Conservation (phyloP, 129 eudicot genomes). For the Oenanthe sinensis region DNA sequence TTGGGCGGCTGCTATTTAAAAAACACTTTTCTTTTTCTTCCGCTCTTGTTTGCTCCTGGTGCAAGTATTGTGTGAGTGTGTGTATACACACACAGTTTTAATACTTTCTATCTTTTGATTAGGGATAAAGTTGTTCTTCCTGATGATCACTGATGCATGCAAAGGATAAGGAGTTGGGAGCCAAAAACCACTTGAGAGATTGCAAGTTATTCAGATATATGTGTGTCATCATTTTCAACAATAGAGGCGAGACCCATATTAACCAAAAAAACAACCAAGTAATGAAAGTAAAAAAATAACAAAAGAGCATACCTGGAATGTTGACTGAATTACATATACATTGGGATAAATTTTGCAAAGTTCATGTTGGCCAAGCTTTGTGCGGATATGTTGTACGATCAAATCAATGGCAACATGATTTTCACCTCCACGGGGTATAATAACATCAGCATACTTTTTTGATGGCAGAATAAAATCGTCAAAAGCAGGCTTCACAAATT, state of each 20-base stretch:
- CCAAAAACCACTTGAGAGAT: not conserved
- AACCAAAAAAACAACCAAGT: not conserved
- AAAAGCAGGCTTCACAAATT: slow-evolving; percentile 98
- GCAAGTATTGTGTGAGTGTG: too few species aligned
- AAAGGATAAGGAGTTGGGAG: not conserved
- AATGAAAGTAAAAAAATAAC: not conserved
- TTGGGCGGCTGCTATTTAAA: too few species aligned
- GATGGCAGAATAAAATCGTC: slow-evolving; percentile 97
- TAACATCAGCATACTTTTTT: slow-evolving; percentile 95
- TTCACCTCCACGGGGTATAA: slow-evolving; percentile 98
- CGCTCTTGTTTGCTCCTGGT: too few species aligned
- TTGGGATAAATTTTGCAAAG: slow-evolving; percentile 93
- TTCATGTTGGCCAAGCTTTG: slow-evolving; percentile 98
- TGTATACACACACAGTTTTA: too few species aligned
- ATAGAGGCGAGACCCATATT: not conserved
- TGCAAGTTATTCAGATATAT: not conserved
- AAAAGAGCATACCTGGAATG: slow-evolving; percentile 67
- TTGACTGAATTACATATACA: slow-evolving; percentile 89
- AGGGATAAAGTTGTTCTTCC: not conserved
- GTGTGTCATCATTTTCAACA: not conserved
- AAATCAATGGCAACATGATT: slow-evolving; percentile 98
- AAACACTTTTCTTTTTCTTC: too few species aligned
- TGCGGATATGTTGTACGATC: slow-evolving; percentile 93
- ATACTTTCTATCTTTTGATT: too few species aligned
- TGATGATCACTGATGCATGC: not conserved